These are phyloP conservation scores for Glutinoglossum americanum DNA, from an alignment of 495 filamentous ascomycete genomes.

Conservation along the genomic window DNA sequence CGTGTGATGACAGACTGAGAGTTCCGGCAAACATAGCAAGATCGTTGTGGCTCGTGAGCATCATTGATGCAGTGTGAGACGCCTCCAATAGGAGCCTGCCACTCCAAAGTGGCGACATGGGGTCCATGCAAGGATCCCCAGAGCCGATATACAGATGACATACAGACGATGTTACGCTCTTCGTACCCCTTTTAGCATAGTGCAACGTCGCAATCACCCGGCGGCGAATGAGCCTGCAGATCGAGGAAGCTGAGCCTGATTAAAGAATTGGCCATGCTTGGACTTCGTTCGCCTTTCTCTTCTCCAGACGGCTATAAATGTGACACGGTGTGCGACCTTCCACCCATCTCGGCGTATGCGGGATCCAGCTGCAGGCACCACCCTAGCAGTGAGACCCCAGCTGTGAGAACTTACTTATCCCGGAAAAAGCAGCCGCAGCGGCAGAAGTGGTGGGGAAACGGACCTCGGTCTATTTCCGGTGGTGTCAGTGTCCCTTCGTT, in stretches of 20 bases:
- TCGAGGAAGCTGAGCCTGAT: too few relatives aligned
- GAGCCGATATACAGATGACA: background rate
- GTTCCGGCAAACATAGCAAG: background rate
- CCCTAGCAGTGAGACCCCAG: background rate
- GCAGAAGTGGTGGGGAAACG: background rate
- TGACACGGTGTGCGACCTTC: background rate
- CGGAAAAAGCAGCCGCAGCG: background rate
- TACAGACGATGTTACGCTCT: background rate
- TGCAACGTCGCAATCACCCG: too few relatives aligned
- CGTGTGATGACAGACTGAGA: too few relatives aligned
- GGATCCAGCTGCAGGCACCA: background rate
- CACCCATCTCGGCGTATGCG: background rate
- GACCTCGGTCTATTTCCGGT: background rate
- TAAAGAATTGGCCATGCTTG: too few relatives aligned
- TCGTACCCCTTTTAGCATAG: background rate
- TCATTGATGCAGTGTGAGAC: background rate
- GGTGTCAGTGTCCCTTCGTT: too few relatives aligned
- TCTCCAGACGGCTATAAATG: background rate
- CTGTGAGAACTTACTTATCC: background rate
- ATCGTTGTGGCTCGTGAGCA: background rate
- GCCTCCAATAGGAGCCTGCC: background rate
- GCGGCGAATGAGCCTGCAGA: too few relatives aligned
- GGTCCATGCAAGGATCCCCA: background rate
- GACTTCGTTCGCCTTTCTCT: background rate
- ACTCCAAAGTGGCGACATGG: background rate